A percentile compares a stretch with the other conserved stretches of the same genome.
phyloP scores from a whole-genome alignment of 225 moss, liverwort and hornwort genomes.

The Sphagnum contortum region DNA sequence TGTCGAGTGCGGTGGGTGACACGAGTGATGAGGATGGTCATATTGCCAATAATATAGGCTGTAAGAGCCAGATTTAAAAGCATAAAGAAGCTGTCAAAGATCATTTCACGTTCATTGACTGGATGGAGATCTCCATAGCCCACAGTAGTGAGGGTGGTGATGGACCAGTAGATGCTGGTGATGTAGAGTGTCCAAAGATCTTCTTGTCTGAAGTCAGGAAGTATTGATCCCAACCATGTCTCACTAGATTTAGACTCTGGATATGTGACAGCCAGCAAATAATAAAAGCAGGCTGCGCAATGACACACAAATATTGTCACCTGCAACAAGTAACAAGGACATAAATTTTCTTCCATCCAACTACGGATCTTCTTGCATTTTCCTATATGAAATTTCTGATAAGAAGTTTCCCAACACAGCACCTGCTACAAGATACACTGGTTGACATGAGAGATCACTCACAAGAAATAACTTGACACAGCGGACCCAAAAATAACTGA shows the following conservation, averaged over 20 bases:
- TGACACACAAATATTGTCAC: conserved; percentile 73
- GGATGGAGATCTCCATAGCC: conserved; percentile 93
- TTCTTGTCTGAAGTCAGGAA: conserved; percentile 48
- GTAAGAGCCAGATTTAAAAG: conserved; percentile 79
- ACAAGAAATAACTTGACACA: conserved; percentile 56
- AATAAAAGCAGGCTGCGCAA: conserved; percentile 75
- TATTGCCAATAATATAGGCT: conserved; percentile 92
- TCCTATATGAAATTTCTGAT: neutral
- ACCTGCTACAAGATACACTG: neutral
- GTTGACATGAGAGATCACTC: conserved; percentile 5
- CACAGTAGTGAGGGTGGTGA: conserved; percentile 85
- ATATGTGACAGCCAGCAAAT: conserved; percentile 63
- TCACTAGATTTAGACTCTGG: conserved; percentile 33
- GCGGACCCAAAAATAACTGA: conserved; percentile 87
- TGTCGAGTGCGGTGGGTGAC: conserved; percentile 75
- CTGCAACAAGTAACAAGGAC: conserved; percentile 23
- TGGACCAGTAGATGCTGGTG: conserved; percentile 85
- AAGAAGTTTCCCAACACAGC: neutral
- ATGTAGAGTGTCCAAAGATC: conserved; percentile 48
- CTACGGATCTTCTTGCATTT: no score
- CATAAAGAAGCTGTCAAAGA: conserved; percentile 76
- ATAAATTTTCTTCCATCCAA: neutral
- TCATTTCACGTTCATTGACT: conserved; percentile 79
- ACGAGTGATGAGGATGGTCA: conserved; percentile 94
- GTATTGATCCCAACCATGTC: conserved; percentile 62